Evolutionary conservation across 1,139 yeast genomes (phyloP).

Genomic region (Magnusiomyces clavatus): DNA sequence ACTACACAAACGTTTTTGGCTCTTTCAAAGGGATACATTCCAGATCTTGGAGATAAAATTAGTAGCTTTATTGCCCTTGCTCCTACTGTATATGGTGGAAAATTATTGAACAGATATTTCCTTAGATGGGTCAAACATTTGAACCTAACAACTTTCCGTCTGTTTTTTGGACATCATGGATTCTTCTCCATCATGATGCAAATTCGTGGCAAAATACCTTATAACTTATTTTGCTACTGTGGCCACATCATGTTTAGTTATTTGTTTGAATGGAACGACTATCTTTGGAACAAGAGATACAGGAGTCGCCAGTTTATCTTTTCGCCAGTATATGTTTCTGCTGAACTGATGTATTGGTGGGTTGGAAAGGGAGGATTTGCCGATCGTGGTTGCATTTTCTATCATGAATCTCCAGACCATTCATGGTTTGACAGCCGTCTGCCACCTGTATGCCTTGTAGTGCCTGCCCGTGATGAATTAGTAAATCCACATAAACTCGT

Average conservation of each 20-base stretch:
- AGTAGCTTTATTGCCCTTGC: conserved; percentile 70
- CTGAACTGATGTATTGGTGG: conserved; percentile 91
- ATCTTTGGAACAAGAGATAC: conserved; percentile 62
- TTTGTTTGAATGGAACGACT: conserved; percentile 79
- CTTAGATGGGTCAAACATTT: conserved; percentile 35
- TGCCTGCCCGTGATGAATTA: conserved; percentile 55
- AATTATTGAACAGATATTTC: conserved; percentile 48
- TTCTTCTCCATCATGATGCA: conserved; percentile 29
- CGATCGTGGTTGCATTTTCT: conserved; percentile 48
- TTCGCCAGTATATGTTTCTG: conserved; percentile 78
- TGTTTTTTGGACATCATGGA: conserved; percentile 46
- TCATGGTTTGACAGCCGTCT: conserved; percentile 48
- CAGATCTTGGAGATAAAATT: conserved; percentile 40
- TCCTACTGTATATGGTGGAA: conserved; percentile 87
- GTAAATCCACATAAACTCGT: conserved; percentile 59
- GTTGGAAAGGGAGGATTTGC: conserved; percentile 46
- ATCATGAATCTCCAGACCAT: conserved; percentile 24
- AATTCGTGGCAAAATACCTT: conserved; percentile 34
- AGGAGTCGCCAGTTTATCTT: conserved; percentile 71
- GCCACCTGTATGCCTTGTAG: conserved; percentile 53
- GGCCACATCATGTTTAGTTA: conserved; percentile 78
- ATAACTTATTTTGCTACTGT: conserved; percentile 46
- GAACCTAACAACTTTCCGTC: conserved; percentile 22
- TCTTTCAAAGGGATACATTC: conserved; percentile 42
- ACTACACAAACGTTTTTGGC: conserved; percentile 75